Conservation (phyloP, 257 asterid species). For the Eucommia ulmoides region DNA sequence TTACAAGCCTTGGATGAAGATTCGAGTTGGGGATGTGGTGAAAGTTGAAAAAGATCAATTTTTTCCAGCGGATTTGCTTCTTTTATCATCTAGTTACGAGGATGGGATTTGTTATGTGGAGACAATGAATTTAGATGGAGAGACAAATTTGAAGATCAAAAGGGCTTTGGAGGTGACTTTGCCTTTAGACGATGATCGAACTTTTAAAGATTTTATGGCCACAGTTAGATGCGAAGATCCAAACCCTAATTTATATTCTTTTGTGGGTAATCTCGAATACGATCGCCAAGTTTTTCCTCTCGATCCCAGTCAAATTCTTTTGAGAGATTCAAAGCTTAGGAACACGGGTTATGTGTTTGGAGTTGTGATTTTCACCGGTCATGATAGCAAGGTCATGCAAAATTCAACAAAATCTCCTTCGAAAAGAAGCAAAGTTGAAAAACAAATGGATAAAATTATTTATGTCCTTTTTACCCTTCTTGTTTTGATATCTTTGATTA, state of each 20-base stretch:
- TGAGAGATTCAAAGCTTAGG: slow-evolving; percentile 61
- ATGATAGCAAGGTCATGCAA: slow-evolving; percentile 42
- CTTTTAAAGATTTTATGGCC: slow-evolving; percentile 25
- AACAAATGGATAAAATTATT: slow-evolving; percentile 44
- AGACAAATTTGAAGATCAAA: not conserved
- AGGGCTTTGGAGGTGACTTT: slow-evolving; percentile 12
- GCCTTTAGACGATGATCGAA: slow-evolving; percentile 20
- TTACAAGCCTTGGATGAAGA: not conserved
- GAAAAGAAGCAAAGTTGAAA: slow-evolving; percentile 49
- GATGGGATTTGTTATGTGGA: not conserved
- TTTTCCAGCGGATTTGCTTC: not conserved
- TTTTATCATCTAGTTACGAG: not conserved
- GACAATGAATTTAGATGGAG: not conserved
- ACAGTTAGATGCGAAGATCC: slow-evolving; percentile 47
- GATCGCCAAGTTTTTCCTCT: slow-evolving; percentile 18
- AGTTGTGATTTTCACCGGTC: slow-evolving; percentile 46
- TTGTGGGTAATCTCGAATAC: slow-evolving; percentile 40
- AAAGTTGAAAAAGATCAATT: not conserved
- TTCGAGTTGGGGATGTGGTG: not conserved
- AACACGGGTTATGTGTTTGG: slow-evolving; percentile 46
- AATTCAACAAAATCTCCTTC: slow-evolving; percentile 56
- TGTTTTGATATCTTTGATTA: slow-evolving; percentile 57
- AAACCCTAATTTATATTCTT: slow-evolving; percentile 52
- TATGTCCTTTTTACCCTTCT: slow-evolving; percentile 73
- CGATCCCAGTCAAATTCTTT: slow-evolving; percentile 31